Evolutionary conservation across 345 rosid species (phyloP).

Genomic region (Sapria himalayana): DNA sequence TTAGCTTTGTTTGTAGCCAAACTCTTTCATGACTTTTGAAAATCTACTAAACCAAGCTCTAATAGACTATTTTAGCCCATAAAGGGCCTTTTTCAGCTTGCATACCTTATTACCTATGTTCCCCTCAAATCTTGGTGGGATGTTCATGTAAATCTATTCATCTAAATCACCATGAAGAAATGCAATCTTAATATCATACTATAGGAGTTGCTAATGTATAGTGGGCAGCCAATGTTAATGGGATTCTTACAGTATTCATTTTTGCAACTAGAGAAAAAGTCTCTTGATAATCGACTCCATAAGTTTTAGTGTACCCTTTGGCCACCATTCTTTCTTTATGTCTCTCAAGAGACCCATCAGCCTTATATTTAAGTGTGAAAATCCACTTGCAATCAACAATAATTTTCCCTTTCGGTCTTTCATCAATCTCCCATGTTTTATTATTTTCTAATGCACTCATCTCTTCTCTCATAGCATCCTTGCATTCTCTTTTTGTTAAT

Average conservation of each 20-base stretch:
- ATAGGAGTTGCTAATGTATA: background rate
- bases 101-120: background rate
- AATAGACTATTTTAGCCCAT: background rate
- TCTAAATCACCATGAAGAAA: too few species aligned
- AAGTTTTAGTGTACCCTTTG: too few species aligned
- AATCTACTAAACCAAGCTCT: constrained; percentile 1
- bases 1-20: background rate
- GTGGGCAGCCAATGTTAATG: background rate
- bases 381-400: background rate
- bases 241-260: too few species aligned
- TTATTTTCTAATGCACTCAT: background rate
- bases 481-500: background rate
- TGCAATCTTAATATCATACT: too few species aligned
- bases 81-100: too few species aligned
- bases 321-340: background rate
- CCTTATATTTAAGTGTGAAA: background rate
- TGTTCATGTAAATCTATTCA: too few species aligned
- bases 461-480: too few species aligned
- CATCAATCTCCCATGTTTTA: background rate
- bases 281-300: too few species aligned
- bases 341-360: background rate
- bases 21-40: background rate
- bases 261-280: too few species aligned
- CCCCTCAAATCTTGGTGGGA: background rate
- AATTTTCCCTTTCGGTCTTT: background rate